Evolutionary conservation across 768 basidiomycete genomes (phyloP).

Genomic region (Russula dissimulans): DNA sequence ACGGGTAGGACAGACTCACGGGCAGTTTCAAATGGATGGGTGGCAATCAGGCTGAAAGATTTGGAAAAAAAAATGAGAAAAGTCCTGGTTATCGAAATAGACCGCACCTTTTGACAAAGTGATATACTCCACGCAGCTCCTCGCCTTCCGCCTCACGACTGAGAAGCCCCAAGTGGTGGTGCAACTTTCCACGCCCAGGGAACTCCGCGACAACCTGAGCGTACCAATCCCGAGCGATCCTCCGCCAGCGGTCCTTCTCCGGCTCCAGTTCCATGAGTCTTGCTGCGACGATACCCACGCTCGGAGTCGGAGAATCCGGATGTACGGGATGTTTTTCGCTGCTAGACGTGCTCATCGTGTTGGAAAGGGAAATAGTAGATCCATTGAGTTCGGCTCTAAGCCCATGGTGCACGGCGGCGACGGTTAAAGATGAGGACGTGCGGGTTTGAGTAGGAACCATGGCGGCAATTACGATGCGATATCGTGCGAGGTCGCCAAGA

Average conservation of each 20-base stretch:
- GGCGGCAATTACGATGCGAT: conserved; percentile 92
- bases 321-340: conserved; percentile 20
- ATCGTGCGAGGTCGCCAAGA: conserved; percentile 90
- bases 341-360: conserved; percentile 8
- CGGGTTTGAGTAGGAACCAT: conserved; percentile 49
- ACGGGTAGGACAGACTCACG: conserved; percentile 83
- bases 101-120: conserved; percentile 86
- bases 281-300: conserved; percentile 81
- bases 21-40: conserved; percentile 80
- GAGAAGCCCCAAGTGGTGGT: conserved; percentile 87
- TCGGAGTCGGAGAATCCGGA: conserved; percentile 38
- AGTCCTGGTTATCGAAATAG: background rate
- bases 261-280: conserved; percentile 77
- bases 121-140: conserved; percentile 80
- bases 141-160: conserved; percentile 76
- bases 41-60: conserved; percentile 68
- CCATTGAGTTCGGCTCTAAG: conserved; percentile 20
- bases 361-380: conserved; percentile 11
- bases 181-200: conserved; percentile 90
- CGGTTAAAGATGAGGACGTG: conserved; percentile 37
- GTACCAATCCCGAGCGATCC: conserved; percentile 90
- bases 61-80: background rate
- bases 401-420: conserved; percentile 40
- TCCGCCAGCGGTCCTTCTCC: conserved; percentile 87
- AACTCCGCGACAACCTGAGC: conserved; percentile 75